These are phyloP conservation scores for Parachaetomium inaequale DNA, from an alignment of 495 filamentous ascomycete genomes.

Conservation along the genomic window DNA sequence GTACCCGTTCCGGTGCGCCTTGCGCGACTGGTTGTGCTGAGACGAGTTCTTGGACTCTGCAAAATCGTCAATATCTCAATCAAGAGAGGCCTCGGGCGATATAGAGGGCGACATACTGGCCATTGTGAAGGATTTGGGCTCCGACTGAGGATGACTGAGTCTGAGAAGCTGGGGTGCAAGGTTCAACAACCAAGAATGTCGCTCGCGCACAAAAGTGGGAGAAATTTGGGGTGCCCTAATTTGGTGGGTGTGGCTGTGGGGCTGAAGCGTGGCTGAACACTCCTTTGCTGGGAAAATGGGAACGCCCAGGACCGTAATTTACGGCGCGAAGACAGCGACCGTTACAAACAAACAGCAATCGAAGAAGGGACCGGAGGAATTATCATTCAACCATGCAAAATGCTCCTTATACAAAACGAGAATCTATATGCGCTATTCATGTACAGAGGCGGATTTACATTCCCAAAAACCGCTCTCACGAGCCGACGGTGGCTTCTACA, in stretches of 20 bases:
- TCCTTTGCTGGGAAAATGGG: too few relatives aligned
- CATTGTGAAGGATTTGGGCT: constrained; percentile 45
- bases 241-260: constrained; percentile 27
- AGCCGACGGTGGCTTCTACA: background rate
- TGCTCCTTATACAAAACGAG: background rate
- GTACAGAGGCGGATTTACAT: constrained; percentile 3
- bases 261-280: constrained; percentile 24
- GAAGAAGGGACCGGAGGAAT: background rate
- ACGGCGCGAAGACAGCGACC: background rate
- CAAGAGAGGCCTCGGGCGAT: background rate
- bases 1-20: constrained; percentile 98
- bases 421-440: constrained; percentile 17
- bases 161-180: constrained; percentile 24
- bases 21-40: constrained; percentile 94
- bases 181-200: constrained; percentile 24
- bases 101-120: constrained; percentile 42
- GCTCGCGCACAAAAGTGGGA: constrained; percentile 31
- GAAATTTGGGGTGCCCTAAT: constrained; percentile 34
- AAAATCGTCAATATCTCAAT: constrained; percentile 22
- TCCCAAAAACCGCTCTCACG: background rate
- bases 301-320: background rate
- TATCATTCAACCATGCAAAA: background rate
- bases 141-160: constrained; percentile 29
- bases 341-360: background rate
- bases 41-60: constrained; percentile 98